These are phyloP conservation scores for Ogataea chonburiensis DNA, from an alignment of 805 yeast species.

Conservation along the genomic window DNA sequence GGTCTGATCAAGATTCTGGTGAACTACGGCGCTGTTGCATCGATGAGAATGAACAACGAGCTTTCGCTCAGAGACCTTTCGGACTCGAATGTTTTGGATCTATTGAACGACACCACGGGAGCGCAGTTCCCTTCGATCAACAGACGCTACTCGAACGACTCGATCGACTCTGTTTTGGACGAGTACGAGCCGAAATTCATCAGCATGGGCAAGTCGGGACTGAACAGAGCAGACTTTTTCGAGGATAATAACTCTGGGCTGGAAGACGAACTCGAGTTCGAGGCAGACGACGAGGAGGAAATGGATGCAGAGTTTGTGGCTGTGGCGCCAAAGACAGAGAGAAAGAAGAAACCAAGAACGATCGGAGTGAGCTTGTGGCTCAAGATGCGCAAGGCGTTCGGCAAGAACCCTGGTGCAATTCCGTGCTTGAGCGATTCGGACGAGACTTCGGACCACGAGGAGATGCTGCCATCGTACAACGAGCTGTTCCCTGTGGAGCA, in stretches of 20 bases:
- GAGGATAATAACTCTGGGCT: constrained; percentile 14
- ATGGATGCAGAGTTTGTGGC: constrained; percentile 5
- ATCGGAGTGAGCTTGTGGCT: constrained; percentile 31
- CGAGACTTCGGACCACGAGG: constrained; percentile 29
- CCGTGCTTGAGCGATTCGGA: constrained; percentile 16
- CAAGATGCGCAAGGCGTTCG: constrained; percentile 33
- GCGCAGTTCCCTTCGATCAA: constrained; percentile 2
- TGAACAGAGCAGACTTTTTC: constrained; percentile 19
- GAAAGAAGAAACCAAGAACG: constrained; percentile 10
- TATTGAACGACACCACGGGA: constrained; percentile 24
- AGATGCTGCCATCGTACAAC: constrained; percentile 67
- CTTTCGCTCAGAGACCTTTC: constrained; percentile 41
- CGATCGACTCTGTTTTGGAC: constrained; percentile 27
- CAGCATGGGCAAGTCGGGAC: constrained; percentile 21
- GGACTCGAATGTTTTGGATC: constrained; percentile 39
- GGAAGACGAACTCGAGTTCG: constrained; percentile 17
- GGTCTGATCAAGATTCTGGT: constrained; percentile 60
- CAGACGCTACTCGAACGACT: constrained; percentile 31
- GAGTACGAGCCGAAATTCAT: constrained; percentile 25
- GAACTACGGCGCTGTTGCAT: constrained; percentile 61
- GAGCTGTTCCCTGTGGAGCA: constrained; percentile 65
- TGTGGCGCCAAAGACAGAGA: constrained; percentile 1
- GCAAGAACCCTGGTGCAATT: constrained; percentile 10
- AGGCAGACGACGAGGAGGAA: constrained; percentile 26
- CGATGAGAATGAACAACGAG: constrained; percentile 52